phyloP scores from a whole-genome alignment of 495 filamentous ascomycete genomes.

The Podospora comata region DNA sequence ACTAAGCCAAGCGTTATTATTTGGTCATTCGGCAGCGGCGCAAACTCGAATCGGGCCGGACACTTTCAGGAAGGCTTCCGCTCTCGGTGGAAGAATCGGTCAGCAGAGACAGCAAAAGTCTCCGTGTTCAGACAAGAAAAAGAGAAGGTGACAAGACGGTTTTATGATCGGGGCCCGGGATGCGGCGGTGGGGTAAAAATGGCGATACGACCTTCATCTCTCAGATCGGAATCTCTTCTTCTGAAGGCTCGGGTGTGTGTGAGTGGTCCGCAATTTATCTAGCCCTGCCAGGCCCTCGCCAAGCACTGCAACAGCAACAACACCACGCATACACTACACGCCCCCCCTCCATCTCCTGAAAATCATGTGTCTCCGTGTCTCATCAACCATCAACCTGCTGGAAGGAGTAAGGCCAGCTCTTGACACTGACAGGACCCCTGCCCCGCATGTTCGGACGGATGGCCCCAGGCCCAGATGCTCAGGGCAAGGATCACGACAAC shows the following conservation, averaged over 20 bases:
- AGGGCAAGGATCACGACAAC: background rate
- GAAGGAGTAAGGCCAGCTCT: no score
- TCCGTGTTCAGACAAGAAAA: background rate
- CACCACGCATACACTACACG: no score
- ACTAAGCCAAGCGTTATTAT: background rate
- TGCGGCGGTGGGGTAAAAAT: conserved; percentile 14
- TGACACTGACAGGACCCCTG: background rate
- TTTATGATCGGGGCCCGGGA: background rate
- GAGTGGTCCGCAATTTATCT: conserved; percentile 8
- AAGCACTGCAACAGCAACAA: background rate
- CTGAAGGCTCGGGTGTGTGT: no score
- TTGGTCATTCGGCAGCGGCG: background rate
- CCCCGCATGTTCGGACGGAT: background rate
- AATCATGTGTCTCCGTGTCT: no score
- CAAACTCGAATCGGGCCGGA: background rate
- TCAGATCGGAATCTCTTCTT: background rate
- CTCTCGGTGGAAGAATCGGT: background rate
- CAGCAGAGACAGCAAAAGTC: background rate
- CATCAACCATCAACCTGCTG: no score
- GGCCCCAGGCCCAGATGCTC: background rate
- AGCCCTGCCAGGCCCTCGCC: conserved; percentile 7
- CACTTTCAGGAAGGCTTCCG: background rate
- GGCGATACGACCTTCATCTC: conserved; percentile 7
- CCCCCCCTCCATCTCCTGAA: no score
- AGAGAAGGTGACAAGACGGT: background rate